These are phyloP conservation scores for Debaryomyces castellii DNA, from an alignment of 805 yeast genomes.

Conservation along the genomic window DNA sequence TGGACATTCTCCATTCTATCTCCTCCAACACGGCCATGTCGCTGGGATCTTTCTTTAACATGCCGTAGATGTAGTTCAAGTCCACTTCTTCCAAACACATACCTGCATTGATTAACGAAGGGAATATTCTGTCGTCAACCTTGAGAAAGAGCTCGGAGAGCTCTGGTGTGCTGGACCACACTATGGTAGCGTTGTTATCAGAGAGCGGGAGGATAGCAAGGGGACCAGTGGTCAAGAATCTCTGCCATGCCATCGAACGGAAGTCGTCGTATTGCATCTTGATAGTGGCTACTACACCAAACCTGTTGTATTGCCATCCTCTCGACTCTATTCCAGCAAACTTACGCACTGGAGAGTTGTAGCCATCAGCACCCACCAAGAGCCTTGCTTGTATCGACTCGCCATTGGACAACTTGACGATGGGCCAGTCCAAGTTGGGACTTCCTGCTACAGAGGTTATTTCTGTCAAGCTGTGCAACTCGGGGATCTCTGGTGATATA, in stretches of 20 bases:
- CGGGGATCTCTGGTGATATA: conserved; percentile 9
- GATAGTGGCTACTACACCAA: conserved; percentile 91
- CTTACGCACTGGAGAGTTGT: conserved; percentile 85
- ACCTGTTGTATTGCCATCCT: conserved; percentile 88
- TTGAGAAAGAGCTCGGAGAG: conserved; percentile 61
- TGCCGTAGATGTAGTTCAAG: conserved; percentile 62
- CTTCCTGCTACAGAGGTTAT: conserved; percentile 16
- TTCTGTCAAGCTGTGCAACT: conserved; percentile 15
- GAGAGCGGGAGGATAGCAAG: conserved; percentile 89
- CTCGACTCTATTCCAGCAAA: conserved; percentile 80
- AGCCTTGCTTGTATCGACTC: conserved; percentile 62
- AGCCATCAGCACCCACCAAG: conserved; percentile 95
- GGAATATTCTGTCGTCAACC: conserved; percentile 61
- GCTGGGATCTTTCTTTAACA: conserved; percentile 34
- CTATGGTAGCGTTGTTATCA: conserved; percentile 81
- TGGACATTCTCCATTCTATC: conserved; percentile 66
- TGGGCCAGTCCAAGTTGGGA: conserved; percentile 65
- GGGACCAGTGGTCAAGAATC: conserved; percentile 90
- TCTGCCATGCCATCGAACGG: conserved; percentile 83
- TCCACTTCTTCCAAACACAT: conserved; percentile 78
- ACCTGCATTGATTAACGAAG: conserved; percentile 79
- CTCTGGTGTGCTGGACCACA: conserved; percentile 87
- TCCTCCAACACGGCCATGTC: conserved; percentile 60
- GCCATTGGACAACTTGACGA: conserved; percentile 67
- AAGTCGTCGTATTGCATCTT: conserved; percentile 71